Evolutionary conservation across 2,329 filamentous ascomycete genomes (phyloP), one percentile per base, ranked within the genome.

Genomic region (Aspergillus caelatus): DNA sequence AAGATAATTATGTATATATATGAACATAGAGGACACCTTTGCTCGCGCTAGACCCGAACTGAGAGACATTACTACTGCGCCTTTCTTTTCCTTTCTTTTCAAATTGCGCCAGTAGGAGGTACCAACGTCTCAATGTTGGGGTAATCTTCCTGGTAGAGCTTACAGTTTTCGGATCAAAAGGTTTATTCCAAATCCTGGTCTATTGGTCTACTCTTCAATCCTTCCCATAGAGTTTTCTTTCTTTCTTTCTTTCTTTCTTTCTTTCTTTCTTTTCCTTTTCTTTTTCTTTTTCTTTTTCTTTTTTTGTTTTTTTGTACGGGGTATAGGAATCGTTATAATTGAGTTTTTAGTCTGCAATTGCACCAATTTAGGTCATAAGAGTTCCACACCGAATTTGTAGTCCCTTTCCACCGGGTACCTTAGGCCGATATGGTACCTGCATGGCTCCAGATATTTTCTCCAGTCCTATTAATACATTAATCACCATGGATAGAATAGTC

Each of bases 371-470:
- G 34, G 36, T 36, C n/a, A n/a, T 39, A 55, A 3, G 34, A 23
- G 52, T 55, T 28, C 52, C 52, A 55, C 52, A 39, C 52, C n/a
- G 32, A 36, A 39, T n/a, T 55, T 26, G 32, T 23, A 55, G 32
- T 36, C 34, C 32, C 32, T 39, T 41, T 19, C 23, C 32, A 23
- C 30, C 52, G 19, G 30, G 26, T 54, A 21, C 30, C 36, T 36
- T 45, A 52, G n/a, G 14, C 16, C 32, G 32, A 34, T 32, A 55
- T 26, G 60, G 60, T 62, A 62, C 60, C 60, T 62, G 54, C 55
- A 62, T 62, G 46, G 26, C 39, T 60, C 58, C 46, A 53, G 36
- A 36, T 36, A 19, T 52, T 30, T 34, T 36, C 52, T 39, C 52
- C n/a, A 39, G 52, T 39, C 30, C 52, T 55, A 55, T 39, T 36